Evolutionary conservation across 2,329 filamentous ascomycete species (phyloP).

Genomic region (Endocalyx cinctus): DNA sequence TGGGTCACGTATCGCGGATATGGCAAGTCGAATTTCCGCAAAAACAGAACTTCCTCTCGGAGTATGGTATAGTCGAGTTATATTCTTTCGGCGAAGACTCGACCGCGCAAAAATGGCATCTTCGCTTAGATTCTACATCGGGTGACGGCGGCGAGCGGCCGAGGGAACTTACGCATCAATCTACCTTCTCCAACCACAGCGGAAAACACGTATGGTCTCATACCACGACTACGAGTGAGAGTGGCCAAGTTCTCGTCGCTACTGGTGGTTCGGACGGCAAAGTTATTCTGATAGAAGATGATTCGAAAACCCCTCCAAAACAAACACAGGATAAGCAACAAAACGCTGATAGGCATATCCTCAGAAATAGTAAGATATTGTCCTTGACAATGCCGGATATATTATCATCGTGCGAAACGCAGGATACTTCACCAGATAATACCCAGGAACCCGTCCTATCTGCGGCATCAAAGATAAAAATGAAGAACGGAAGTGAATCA

Average conservation of each 20-base stretch:
- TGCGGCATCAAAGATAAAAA: slow-evolving; percentile 17
- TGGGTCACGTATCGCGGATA: slow-evolving; percentile 85
- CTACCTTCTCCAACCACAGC: slow-evolving; percentile 60
- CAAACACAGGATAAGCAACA: not conserved
- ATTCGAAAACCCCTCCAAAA: not conserved
- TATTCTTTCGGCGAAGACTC: slow-evolving; percentile 85
- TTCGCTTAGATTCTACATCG: slow-evolving; percentile 34
- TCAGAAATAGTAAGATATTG: no score
- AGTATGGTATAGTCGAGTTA: slow-evolving; percentile 39
- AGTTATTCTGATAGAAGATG: slow-evolving; percentile 42
- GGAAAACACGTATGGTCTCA: slow-evolving; percentile 92
- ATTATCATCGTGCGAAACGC: slow-evolving; percentile 10
- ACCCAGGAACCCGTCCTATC: no score
- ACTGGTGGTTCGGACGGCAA: slow-evolving; percentile 85
- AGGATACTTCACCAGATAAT: slow-evolving; percentile 4
- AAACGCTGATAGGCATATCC: no score
- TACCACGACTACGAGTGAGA: slow-evolving; percentile 31
- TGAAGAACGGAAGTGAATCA: slow-evolving; percentile 35
- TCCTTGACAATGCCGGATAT: slow-evolving; percentile 16
- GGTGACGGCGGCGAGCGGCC: not conserved
- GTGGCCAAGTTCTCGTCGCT: slow-evolving; percentile 43
- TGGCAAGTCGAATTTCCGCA: slow-evolving; percentile 74
- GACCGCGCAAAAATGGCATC: slow-evolving; percentile 67
- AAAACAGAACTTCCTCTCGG: slow-evolving; percentile 13
- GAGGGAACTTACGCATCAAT: slow-evolving; percentile 44